These are phyloP conservation scores for Pichia eremophila DNA, from an alignment of 805 yeast genomes.

Conservation along the genomic window DNA sequence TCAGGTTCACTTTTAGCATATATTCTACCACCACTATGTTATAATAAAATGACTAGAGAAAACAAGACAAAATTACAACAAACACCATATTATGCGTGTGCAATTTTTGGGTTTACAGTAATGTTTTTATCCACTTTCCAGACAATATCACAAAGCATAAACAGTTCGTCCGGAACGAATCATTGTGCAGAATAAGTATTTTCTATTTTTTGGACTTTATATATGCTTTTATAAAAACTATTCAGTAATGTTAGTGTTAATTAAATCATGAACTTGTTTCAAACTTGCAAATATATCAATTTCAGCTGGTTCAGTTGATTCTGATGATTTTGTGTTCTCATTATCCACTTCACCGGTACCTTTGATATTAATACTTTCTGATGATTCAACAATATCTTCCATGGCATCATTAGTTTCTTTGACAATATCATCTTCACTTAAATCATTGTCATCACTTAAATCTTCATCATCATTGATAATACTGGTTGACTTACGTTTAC, in stretches of 20 bases:
- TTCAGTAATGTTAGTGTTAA: not conserved
- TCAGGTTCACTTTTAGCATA: conserved; percentile 91
- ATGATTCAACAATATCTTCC: too few species aligned
- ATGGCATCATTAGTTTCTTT: too few species aligned
- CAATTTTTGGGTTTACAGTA: conserved; percentile 62
- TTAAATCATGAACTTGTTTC: not conserved
- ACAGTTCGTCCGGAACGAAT: conserved; percentile 29
- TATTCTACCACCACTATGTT: conserved; percentile 82
- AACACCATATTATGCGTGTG: conserved; percentile 50
- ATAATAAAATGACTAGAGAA: conserved; percentile 49
- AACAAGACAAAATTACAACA: conserved; percentile 34
- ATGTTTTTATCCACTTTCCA: conserved; percentile 77
- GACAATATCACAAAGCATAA: conserved; percentile 44
- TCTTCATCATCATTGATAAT: too few species aligned
- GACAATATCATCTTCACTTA: too few species aligned
- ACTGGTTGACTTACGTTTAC: too few species aligned
- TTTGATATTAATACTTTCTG: too few species aligned
- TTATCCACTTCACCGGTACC: too few species aligned
- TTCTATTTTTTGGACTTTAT: not conserved
- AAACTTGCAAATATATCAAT: conserved; percentile 2
- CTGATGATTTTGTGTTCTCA: not conserved
- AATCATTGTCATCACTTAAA: too few species aligned
- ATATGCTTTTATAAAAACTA: not conserved
- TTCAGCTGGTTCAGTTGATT: not conserved
- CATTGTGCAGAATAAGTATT: conserved; percentile 35